A percentile compares a stretch with the other conserved stretches of the same genome.
Evolutionary conservation across 768 basidiomycete species (phyloP).

Genomic region (Pilatotrama ljubarskyi): DNA sequence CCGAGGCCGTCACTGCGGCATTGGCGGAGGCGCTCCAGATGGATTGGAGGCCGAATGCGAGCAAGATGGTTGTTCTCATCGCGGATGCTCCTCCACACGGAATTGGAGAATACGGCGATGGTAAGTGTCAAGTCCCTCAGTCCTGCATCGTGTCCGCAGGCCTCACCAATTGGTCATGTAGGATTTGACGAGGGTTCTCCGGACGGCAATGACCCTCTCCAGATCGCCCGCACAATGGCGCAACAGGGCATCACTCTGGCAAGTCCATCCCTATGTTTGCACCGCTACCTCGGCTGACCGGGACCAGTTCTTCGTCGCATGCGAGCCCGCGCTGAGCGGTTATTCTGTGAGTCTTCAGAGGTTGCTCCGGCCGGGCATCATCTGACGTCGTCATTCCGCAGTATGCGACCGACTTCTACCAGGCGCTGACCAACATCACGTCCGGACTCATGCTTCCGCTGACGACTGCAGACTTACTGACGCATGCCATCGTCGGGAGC

Average conservation of each 20-base stretch:
- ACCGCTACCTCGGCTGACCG: constrained; percentile 10
- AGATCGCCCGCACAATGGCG: constrained; percentile 88
- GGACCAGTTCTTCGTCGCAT: constrained; percentile 94
- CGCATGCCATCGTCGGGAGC: constrained; percentile 95
- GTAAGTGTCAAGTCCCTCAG: constrained; percentile 41
- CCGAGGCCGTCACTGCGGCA: constrained; percentile 95
- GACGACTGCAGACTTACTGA: constrained; percentile 90
- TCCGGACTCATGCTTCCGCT: constrained; percentile 96
- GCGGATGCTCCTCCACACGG: constrained; percentile 98
- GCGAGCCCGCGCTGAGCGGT: constrained; percentile 92
- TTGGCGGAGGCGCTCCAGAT: constrained; percentile 83
- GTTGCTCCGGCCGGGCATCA: constrained; percentile 7
- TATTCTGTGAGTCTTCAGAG: constrained; percentile 63
- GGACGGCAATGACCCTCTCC: constrained; percentile 89
- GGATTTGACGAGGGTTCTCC: constrained; percentile 94
- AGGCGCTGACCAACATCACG: constrained; percentile 88
- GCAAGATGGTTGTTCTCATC: constrained; percentile 95
- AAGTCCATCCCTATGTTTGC: constrained; percentile 31
- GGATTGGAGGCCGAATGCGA: constrained; percentile 87
- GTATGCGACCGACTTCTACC: constrained; percentile 94
- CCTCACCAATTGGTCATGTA: constrained; percentile 31
- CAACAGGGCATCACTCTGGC: constrained; percentile 87
- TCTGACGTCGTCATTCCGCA: constrained; percentile 31
- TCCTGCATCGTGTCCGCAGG: not conserved
- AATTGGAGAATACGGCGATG: constrained; percentile 96